Base-by-base conservation (phyloP, 495 filamentous ascomycete genomes). In the Neurospora tetraspora region DNA sequence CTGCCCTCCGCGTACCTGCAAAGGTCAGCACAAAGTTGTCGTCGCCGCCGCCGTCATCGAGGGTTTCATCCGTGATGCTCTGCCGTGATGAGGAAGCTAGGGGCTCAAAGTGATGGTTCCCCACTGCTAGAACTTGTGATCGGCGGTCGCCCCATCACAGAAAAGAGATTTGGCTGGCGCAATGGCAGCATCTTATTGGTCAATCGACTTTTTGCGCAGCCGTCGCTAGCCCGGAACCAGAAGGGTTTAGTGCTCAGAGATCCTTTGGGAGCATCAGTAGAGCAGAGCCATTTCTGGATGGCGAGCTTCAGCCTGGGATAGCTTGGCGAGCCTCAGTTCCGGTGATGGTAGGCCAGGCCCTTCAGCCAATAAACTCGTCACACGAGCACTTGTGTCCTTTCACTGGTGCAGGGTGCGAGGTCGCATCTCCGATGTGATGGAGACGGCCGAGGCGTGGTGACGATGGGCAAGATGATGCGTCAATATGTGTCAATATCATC, bases 101-200 rank as follows among this genome's bases (percentile, higher is more conserved):
- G 39, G 70, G 39, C 39, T 69, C 70, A 73, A 71, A 65, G 53
- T 65, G 53, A 65, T 65, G 53, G 27, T 65, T 65, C 53, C 53
- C 53, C 53, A 65, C 53, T 65, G 53, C 27, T 65, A 34, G 27
- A 61, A 61, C 53, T 34, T 61, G 71, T 73, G 77, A 80, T 80
- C 77, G 71, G 72, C 79, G 73, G 39, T 61, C 74, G 71, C 72
- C 72, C 74, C 72, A 80, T 80, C 77, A 80, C 77, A 78, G 42
- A 40, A 73, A 76, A 76, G 77, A 79, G 79, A 80, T 80, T 80
- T 72, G 71, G 47, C 69, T 74, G 53, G 36, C 69, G n/a, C 68
- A 72, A 74, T 75, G 27, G 69, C n/a, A 18, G n/a, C 68, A 40
- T 79, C 77, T 76, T 69, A 79, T 79, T 80, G 76, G 79, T 68